Conservation (phyloP, 257 asterid genomes). For the Nicotiana benthamiana region DNA sequence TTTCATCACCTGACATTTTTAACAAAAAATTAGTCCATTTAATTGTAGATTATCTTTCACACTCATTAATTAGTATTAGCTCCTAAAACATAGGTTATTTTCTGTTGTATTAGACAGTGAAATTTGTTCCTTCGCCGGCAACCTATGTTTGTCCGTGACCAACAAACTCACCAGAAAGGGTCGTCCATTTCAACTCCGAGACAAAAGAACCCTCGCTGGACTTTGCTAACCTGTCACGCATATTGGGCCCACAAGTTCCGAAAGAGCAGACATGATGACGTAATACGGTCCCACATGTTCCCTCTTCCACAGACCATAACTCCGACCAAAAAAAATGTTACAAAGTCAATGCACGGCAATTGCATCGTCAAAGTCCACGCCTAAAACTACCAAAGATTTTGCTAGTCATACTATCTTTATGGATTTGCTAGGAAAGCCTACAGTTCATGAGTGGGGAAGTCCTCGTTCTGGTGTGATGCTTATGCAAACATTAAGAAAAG, state of each 20-base stretch:
- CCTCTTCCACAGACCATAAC: neutral
- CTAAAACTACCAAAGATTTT: slow-evolving; percentile 4
- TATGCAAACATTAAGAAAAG: neutral
- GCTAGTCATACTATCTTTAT: too few species aligned
- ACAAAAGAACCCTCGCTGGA: slow-evolving; percentile 19
- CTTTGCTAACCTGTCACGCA: slow-evolving; percentile 21
- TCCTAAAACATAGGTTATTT: neutral
- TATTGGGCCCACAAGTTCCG: slow-evolving; percentile 13
- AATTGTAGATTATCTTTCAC: neutral
- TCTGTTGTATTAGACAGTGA: neutral
- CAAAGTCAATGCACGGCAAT: slow-evolving; percentile 11
- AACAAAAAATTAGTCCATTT: neutral
- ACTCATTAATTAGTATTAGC: neutral
- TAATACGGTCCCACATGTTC: slow-evolving; percentile 16
- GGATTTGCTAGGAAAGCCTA: too few species aligned
- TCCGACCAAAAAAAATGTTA: slow-evolving; percentile 7
- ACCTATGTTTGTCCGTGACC: slow-evolving; percentile 24
- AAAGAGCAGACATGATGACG: neutral
- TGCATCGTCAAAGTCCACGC: slow-evolving; percentile 17
- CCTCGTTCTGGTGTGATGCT: neutral
- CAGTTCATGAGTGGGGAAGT: neutral
- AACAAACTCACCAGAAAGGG: slow-evolving; percentile 5
- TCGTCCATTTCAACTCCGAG: neutral
- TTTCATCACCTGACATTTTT: neutral
- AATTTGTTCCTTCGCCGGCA: slow-evolving; percentile 29